A percentile compares a stretch with the other conserved stretches of the same genome.
phyloP scores from a whole-genome alignment of 306 rosid species.

The Quercus aquifolioides region DNA sequence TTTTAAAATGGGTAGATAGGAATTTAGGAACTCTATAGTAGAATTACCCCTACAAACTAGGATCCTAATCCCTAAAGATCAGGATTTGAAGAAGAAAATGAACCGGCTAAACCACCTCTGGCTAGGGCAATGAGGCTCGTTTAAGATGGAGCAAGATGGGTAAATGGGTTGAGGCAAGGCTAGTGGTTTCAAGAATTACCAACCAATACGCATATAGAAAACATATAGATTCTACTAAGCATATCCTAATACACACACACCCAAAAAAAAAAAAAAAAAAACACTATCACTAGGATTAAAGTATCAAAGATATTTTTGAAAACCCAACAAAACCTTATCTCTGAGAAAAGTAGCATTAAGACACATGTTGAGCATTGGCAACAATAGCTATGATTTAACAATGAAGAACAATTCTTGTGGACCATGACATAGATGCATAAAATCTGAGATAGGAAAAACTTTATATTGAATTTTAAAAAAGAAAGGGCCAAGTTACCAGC shows the following conservation, averaged over 20 bases:
- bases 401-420: not conserved
- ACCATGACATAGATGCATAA: not conserved
- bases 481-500: slow-evolving; percentile 50
- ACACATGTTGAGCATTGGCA: slow-evolving; percentile 1
- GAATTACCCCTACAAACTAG: too few species aligned
- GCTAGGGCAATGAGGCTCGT: not conserved
- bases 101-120: not conserved
- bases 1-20: too few species aligned
- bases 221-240: not conserved
- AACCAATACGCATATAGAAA: not conserved
- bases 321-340: not conserved
- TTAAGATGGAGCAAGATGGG: not conserved
- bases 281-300: not conserved
- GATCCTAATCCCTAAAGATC: too few species aligned
- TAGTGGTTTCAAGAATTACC: not conserved
- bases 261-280: not conserved
- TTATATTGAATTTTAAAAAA: not conserved
- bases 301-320: not conserved
- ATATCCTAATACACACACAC: not conserved
- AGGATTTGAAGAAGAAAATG: not conserved
- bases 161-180: not conserved
- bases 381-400: not conserved
- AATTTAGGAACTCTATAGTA: too few species aligned
- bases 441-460: not conserved
- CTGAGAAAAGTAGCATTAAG: not conserved